Percentiles rank a stretch among this genome's conserved stretches.
phyloP scores from a whole-genome alignment of 345 rosid species.

The Fremontodendron californicum region DNA sequence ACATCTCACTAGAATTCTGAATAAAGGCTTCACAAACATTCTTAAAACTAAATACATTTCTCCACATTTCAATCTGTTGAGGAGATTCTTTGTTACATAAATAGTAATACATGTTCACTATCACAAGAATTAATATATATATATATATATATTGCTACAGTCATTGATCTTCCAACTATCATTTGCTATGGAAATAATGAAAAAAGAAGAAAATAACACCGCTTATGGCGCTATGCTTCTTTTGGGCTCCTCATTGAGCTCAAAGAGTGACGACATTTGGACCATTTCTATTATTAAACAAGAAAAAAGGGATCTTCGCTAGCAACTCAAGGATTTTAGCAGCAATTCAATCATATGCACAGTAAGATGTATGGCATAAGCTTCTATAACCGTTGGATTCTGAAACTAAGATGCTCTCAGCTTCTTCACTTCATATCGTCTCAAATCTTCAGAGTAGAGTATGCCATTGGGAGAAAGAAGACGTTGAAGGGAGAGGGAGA shows the following conservation, averaged over 20 bases:
- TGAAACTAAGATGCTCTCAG: conserved; percentile 31
- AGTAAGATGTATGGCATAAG: not conserved
- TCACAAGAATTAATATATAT: not conserved
- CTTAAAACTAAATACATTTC: not conserved
- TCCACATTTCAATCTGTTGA: not conserved
- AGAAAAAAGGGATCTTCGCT: not conserved
- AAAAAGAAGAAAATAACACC: not conserved
- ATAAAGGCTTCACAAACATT: not conserved
- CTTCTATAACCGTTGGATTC: not conserved
- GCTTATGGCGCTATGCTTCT: not conserved
- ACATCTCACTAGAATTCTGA: not conserved
- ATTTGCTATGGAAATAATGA: not conserved
- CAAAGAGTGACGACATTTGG: not conserved
- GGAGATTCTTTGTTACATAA: not conserved
- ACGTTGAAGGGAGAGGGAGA: conserved; percentile 40
- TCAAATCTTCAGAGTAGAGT: conserved; percentile 33
- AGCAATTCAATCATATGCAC: not conserved
- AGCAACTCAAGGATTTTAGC: not conserved
- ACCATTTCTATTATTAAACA: not conserved
- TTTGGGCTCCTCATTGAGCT: not conserved
- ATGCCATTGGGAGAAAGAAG: conserved; percentile 45
- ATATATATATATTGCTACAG: not conserved
- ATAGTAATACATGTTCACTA: not conserved
- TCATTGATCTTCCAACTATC: not conserved
- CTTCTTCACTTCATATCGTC: conserved; percentile 27